phyloP scores from a whole-genome alignment of 495 filamentous ascomycete species.

The Terfezia boudieri region DNA sequence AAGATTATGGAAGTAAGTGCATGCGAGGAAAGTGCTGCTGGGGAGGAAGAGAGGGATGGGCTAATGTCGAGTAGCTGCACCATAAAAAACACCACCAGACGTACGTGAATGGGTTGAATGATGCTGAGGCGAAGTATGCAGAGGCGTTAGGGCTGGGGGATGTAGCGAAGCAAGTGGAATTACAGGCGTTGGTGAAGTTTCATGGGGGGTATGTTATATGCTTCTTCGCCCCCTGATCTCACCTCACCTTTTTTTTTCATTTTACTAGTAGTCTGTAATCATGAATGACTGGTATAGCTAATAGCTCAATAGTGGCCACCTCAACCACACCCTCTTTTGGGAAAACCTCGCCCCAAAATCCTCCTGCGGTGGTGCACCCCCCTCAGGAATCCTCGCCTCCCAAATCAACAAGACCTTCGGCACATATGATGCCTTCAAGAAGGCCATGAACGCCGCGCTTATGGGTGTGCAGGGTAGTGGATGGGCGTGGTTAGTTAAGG shows the following conservation, averaged over 20 bases:
- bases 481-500: conserved; percentile 93
- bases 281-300: not conserved
- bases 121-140: conserved; percentile 35
- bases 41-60: not conserved
- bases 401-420: conserved; percentile 66
- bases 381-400: conserved; percentile 34
- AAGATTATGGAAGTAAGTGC: conserved; percentile 69
- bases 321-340: conserved; percentile 95
- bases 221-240: not conserved
- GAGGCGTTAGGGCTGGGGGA: conserved; percentile 36
- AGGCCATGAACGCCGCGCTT: conserved; percentile 62
- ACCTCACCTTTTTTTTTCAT: not conserved
- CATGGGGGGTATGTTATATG: conserved; percentile 36
- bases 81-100: conserved; percentile 60
- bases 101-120: conserved; percentile 54
- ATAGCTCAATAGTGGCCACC: conserved; percentile 39
- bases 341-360: conserved; percentile 73
- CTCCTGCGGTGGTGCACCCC: conserved; percentile 48
- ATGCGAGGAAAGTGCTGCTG: not conserved
- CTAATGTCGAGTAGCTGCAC: conserved; percentile 35
- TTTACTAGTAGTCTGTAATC: not conserved
- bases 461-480: conserved; percentile 84
- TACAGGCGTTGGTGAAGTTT: conserved; percentile 86
- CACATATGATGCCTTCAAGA: conserved; percentile 50
- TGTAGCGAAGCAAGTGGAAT: conserved; percentile 46